phyloP scores from a whole-genome alignment of 2,329 filamentous ascomycete genomes.

The Aspergillus chevalieri region DNA sequence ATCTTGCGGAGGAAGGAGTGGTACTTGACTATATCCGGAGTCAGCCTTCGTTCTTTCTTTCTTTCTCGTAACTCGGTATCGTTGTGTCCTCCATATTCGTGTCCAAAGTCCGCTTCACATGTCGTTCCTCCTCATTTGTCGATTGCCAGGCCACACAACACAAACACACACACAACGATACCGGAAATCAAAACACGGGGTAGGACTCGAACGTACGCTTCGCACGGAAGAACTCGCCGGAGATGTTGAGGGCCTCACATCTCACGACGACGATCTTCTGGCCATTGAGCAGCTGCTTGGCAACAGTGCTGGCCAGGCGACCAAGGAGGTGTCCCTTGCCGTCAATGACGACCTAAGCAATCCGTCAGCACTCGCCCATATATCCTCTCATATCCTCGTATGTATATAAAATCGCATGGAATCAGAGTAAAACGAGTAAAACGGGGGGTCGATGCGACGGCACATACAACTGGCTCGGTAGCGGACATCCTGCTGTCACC shows the following conservation, averaged over 20 bases:
- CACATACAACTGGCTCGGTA: conserved; percentile 61
- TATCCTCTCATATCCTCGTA: conserved; percentile 1
- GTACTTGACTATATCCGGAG: conserved; percentile 83
- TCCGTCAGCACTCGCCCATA: conserved; percentile 40
- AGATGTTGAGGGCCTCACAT: conserved; percentile 99
- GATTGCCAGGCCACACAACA: not conserved
- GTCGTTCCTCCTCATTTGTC: not conserved
- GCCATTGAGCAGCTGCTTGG: conserved; percentile 97
- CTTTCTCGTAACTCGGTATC: conserved; percentile 2
- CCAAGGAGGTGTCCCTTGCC: conserved; percentile 99
- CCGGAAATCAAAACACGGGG: conserved; percentile 13
- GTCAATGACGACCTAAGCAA: conserved; percentile 86
- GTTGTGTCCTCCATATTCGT: not conserved
- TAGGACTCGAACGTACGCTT: conserved; percentile 74
- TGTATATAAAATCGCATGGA: conserved; percentile 1
- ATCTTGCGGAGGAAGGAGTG: conserved; percentile 99
- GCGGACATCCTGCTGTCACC: conserved; percentile 56
- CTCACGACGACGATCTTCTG: conserved; percentile 99
- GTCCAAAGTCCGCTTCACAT: not conserved
- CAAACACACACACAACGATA: conserved; percentile 12
- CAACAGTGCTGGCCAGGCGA: conserved; percentile 94
- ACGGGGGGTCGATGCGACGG: conserved; percentile 8
- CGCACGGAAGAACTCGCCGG: conserved; percentile 99
- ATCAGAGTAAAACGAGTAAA: conserved; percentile 3
- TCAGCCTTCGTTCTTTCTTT: conserved; percentile 37